Evolutionary conservation across 768 basidiomycete genomes (phyloP).

Genomic region (Lactarius tabidus): DNA sequence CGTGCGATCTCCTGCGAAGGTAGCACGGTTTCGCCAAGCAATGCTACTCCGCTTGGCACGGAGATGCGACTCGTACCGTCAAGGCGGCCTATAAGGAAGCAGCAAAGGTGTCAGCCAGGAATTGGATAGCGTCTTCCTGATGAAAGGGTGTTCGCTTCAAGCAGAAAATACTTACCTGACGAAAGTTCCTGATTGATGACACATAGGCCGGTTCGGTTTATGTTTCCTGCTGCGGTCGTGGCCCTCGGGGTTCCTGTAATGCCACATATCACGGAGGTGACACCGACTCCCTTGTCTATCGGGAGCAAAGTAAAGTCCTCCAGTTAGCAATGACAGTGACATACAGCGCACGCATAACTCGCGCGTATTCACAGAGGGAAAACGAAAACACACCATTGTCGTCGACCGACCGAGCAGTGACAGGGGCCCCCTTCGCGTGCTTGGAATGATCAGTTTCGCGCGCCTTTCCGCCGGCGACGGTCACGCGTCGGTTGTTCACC

Average conservation of each 20-base stretch:
- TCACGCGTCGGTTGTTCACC: conserved; percentile 1
- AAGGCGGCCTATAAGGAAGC: not conserved
- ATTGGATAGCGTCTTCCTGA: not conserved
- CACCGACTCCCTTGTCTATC: not conserved
- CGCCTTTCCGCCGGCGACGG: not conserved
- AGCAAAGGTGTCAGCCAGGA: not conserved
- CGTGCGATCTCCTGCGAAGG: not conserved
- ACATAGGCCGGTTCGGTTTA: not conserved
- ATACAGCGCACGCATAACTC: not conserved
- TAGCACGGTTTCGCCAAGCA: not conserved
- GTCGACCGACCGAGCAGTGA: not conserved
- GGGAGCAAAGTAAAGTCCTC: not conserved
- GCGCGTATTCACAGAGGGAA: not conserved
- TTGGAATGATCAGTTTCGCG: not conserved
- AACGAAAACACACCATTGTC: not conserved
- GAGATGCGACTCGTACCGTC: not conserved
- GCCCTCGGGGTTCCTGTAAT: no score
- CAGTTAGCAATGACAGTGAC: not conserved
- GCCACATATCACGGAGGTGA: not conserved
- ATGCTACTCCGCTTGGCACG: not conserved
- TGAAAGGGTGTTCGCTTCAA: not conserved
- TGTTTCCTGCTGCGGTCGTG: not conserved
- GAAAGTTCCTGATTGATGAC: not conserved
- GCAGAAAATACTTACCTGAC: not conserved
- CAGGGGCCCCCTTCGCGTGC: not conserved